Evolutionary conservation across 768 basidiomycete genomes (phyloP).

Genomic region (Podaxis mareebaensis): DNA sequence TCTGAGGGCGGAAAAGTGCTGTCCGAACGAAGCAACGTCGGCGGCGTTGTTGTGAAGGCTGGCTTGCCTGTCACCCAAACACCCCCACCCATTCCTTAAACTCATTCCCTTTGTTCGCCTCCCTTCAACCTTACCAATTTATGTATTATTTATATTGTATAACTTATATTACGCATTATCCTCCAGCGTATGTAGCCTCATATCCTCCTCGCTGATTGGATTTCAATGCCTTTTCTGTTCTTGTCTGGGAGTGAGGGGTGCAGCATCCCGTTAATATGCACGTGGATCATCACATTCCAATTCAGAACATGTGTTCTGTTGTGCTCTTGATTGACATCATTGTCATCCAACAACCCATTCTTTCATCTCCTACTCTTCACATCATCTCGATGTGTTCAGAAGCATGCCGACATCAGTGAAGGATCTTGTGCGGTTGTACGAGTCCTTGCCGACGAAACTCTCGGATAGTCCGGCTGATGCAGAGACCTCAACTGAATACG

Average conservation of each 20-base stretch:
- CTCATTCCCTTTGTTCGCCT: too few relatives aligned
- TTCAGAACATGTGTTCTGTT: constrained; percentile 5
- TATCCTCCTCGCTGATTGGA: neutral
- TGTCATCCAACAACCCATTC: neutral
- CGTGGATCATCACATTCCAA: neutral
- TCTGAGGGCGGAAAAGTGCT: neutral
- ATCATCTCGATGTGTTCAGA: constrained; percentile 16
- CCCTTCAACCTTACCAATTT: neutral
- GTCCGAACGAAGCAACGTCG: constrained; percentile 2
- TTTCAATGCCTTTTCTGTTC: neutral
- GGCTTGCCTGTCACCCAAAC: constrained; percentile 13
- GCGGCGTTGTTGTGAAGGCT: neutral
- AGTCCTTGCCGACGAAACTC: constrained; percentile 19
- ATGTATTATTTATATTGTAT: neutral
- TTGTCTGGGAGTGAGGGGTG: neutral
- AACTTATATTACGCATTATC: neutral
- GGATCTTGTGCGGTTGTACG: constrained; percentile 35
- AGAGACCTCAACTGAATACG: neutral
- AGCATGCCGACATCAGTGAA: constrained; percentile 31
- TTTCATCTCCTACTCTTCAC: constrained; percentile 4
- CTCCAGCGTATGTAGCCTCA: neutral
- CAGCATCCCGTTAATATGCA: neutral
- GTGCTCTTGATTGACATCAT: constrained; percentile 8
- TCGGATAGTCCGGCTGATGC: neutral
- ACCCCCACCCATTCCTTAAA: constrained; percentile 5